phyloP scores from a whole-genome alignment of 2,329 filamentous ascomycete species.

The Onygena corvina region DNA sequence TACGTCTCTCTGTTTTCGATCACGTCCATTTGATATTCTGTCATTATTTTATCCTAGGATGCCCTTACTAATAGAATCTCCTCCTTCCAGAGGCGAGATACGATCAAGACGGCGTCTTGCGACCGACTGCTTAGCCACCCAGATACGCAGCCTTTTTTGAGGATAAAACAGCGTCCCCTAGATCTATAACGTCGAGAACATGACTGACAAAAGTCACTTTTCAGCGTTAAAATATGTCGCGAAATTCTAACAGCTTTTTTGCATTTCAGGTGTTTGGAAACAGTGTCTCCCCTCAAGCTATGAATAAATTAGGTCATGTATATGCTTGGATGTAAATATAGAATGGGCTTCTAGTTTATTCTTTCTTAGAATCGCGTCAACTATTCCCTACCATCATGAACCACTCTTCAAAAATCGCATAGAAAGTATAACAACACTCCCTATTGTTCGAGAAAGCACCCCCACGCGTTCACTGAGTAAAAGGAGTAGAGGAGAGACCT shows the following conservation, averaged over 20 bases:
- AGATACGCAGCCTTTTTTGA: background rate
- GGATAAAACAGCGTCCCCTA: background rate
- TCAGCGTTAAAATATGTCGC: background rate
- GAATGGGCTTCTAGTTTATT: no score
- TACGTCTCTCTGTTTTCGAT: no score
- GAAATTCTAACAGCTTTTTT: background rate
- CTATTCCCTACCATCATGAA: no score
- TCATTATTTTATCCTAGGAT: background rate
- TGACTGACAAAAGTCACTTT: background rate
- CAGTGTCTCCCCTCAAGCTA: background rate
- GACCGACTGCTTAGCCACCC: constrained; percentile 36
- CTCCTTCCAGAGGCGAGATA: constrained; percentile 59
- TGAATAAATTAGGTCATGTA: background rate
- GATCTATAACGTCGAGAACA: background rate
- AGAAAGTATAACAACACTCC: no score
- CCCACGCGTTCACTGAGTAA: no score
- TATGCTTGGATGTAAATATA: constrained; percentile 1
- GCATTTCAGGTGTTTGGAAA: constrained; percentile 4
- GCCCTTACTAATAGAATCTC: background rate
- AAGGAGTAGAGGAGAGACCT: no score
- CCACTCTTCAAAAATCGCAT: no score
- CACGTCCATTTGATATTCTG: background rate
- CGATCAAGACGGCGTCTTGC: constrained; percentile 64
- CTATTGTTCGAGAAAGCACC: no score
- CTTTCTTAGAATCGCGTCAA: no score